A percentile compares a stretch with the other conserved stretches of the same genome.
phyloP scores from a whole-genome alignment of 2,329 filamentous ascomycete genomes.

The Sordariomycetes sp. region DNA sequence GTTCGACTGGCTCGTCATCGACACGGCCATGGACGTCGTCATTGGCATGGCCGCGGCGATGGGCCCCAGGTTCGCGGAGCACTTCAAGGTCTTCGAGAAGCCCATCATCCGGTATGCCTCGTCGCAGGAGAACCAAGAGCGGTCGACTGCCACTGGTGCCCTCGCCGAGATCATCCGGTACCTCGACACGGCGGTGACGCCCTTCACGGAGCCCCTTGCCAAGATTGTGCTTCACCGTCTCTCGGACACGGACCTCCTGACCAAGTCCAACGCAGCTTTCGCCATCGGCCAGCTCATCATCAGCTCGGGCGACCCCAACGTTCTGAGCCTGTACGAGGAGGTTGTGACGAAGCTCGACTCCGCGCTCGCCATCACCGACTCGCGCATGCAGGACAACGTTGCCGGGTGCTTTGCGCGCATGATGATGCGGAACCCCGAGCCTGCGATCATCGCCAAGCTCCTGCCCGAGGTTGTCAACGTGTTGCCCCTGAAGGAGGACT shows the following conservation, averaged over 20 bases:
- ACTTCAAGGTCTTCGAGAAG: conserved; percentile 96
- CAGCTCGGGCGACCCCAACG: conserved; percentile 62
- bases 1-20: conserved; percentile 94
- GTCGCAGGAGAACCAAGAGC: conserved; percentile 75
- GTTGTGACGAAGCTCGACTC: conserved; percentile 82
- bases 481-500: conserved; percentile 84
- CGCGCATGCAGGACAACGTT: conserved; percentile 82
- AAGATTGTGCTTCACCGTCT: conserved; percentile 77
- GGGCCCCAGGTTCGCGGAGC: conserved; percentile 65
- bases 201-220: conserved; percentile 64
- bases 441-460: conserved; percentile 67
- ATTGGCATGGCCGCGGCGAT: conserved; percentile 74
- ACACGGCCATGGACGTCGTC: conserved; percentile 85
- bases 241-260: conserved; percentile 77
- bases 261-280: conserved; percentile 91
- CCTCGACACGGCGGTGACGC: conserved; percentile 70
- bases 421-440: conserved; percentile 79
- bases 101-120: conserved; percentile 77
- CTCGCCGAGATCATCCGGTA: conserved; percentile 83
- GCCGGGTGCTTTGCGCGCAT: conserved; percentile 84
- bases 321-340: conserved; percentile 62
- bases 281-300: conserved; percentile 75
- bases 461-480: conserved; percentile 67
- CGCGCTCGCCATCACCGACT: conserved; percentile 62
- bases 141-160: conserved; percentile 79